A percentile compares a stretch with the other conserved stretches of the same genome.
These are phyloP conservation scores for Naegleria fowleri DNA, from an alignment of 208 protist genomes.

Conservation along the genomic window DNA sequence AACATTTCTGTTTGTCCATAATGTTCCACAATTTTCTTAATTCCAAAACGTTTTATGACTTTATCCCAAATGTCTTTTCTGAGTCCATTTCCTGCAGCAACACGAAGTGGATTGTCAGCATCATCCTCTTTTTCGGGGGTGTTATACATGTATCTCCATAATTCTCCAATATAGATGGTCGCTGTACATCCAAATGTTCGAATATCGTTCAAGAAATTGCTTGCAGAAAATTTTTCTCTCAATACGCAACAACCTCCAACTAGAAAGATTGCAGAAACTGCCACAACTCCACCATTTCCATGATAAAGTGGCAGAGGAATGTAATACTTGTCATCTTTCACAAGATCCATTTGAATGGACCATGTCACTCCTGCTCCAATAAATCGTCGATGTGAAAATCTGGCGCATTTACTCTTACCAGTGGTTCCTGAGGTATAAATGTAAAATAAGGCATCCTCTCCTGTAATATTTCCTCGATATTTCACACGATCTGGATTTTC, in stretches of 20 bases:
- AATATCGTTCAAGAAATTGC: slow-evolving; percentile 58
- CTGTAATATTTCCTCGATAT: background rate
- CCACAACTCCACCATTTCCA: slow-evolving; percentile 58
- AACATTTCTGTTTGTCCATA: slow-evolving; percentile 77
- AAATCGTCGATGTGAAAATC: slow-evolving; percentile 59
- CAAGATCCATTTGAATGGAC: slow-evolving; percentile 15
- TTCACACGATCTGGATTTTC: background rate
- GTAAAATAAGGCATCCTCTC: slow-evolving; percentile 36
- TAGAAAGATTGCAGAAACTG: slow-evolving; percentile 23
- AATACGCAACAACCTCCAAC: slow-evolving; percentile 50
- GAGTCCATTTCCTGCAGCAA: slow-evolving; percentile 77
- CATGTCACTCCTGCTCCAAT: slow-evolving; percentile 18
- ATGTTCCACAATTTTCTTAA: slow-evolving; percentile 64
- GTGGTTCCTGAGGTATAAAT: slow-evolving; percentile 80
- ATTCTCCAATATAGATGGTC: slow-evolving; percentile 80
- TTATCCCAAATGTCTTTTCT: slow-evolving; percentile 69
- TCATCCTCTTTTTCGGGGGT: slow-evolving; percentile 33
- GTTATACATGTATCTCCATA: slow-evolving; percentile 61
- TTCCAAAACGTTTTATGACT: slow-evolving; percentile 51
- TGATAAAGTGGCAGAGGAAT: slow-evolving; percentile 72
- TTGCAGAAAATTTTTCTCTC: slow-evolving; percentile 61
- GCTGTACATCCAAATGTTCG: slow-evolving; percentile 61
- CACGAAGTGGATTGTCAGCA: slow-evolving; percentile 52
- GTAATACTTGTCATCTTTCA: slow-evolving; percentile 58
- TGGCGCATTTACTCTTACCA: slow-evolving; percentile 66